Conservation (phyloP, 2,329 filamentous ascomycete genomes). For the Trichoderma asperellum region DNA sequence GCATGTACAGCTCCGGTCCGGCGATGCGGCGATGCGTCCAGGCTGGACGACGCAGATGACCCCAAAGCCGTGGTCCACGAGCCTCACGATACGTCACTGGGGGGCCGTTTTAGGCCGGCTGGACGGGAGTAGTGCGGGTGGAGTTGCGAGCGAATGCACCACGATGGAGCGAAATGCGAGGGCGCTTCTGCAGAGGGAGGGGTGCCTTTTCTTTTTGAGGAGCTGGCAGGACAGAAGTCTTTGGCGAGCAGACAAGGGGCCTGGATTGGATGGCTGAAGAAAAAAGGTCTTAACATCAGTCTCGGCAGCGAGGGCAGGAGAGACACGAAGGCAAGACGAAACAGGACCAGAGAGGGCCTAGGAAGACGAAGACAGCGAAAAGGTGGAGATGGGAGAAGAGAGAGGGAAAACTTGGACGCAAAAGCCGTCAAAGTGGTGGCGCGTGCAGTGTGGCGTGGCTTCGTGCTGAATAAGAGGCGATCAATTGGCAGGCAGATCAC, state of each 20-base stretch:
- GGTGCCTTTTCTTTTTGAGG: not conserved
- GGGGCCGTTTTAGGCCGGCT: conserved; percentile 17
- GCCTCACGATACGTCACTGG: conserved; percentile 30
- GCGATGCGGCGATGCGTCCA: conserved; percentile 21
- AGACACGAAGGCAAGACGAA: conserved; percentile 5
- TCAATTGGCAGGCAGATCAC: not conserved
- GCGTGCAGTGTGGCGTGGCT: conserved; percentile 14
- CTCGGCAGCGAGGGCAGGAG: not conserved
- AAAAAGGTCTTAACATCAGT: not conserved
- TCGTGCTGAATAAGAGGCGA: conserved; percentile 15
- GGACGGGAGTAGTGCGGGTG: conserved; percentile 7
- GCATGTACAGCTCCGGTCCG: conserved; percentile 13
- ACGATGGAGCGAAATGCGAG: conserved; percentile 19
- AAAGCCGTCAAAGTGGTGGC: conserved; percentile 5
- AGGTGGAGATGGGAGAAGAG: not conserved
- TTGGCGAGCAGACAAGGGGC: conserved; percentile 1
- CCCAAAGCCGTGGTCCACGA: conserved; percentile 24
- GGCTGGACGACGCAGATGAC: conserved; percentile 30
- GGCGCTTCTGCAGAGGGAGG: not conserved
- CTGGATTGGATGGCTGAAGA: not conserved
- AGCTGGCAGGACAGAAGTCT: conserved; percentile 2
- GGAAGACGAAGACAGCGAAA: conserved; percentile 16
- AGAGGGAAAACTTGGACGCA: not conserved
- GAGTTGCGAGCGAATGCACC: conserved; percentile 26
- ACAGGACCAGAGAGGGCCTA: not conserved